These are phyloP conservation scores for Prunus campanulata DNA, from an alignment of 306 rosid species.

Conservation along the genomic window DNA sequence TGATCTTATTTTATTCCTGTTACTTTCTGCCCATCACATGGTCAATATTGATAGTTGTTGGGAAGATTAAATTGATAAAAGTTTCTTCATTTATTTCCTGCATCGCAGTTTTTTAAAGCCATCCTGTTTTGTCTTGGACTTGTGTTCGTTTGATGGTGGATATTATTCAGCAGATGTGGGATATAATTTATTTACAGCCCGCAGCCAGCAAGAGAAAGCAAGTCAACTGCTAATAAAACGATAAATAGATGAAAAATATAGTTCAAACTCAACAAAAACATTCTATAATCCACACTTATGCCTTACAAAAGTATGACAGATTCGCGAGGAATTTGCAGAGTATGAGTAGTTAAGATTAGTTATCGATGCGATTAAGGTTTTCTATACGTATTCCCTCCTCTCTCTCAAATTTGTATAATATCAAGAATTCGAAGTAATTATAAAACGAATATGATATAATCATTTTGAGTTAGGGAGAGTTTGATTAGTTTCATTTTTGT, in stretches of 20 bases:
- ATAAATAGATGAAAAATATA: background rate
- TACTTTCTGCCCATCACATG: conserved; percentile 14
- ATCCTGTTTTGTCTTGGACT: conserved; percentile 6
- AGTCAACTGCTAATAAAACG: conserved; percentile 18
- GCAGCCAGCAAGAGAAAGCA: conserved; percentile 1
- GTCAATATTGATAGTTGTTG: background rate
- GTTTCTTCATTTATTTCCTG: conserved; percentile 7
- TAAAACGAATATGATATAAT: background rate
- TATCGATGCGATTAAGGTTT: too few species aligned
- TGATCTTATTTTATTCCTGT: conserved; percentile 12
- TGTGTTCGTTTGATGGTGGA: background rate
- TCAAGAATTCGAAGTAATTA: too few species aligned
- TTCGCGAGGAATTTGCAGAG: too few species aligned
- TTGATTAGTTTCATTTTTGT: background rate
- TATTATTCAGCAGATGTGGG: background rate
- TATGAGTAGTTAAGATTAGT: too few species aligned
- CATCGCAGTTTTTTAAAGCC: background rate
- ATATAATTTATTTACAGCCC: conserved; percentile 11
- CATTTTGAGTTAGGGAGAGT: background rate
- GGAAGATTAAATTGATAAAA: background rate
- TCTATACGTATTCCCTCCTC: too few species aligned
- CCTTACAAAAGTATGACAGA: too few species aligned
- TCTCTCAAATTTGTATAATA: too few species aligned
- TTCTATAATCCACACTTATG: background rate
- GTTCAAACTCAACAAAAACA: background rate